Percentiles rank a stretch among this genome's conserved stretches.
Conservation (phyloP, 257 asterid genomes). For the Lantana camara region DNA sequence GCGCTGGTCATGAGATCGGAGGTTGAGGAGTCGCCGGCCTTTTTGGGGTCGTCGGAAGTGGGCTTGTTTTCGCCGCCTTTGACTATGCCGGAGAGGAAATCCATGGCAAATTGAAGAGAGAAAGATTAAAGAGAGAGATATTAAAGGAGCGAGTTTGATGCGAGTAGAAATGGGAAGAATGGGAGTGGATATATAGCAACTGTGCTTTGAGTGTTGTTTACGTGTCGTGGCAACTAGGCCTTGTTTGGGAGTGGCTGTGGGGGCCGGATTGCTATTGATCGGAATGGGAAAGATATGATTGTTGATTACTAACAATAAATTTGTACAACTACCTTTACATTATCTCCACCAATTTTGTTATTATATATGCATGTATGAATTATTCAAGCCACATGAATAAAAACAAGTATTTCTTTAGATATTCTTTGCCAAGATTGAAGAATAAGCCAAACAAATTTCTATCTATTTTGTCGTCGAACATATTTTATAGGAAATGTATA, state of each 20-base stretch:
- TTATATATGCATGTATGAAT: too few species aligned
- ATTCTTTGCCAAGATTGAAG: too few species aligned
- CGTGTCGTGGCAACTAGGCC: slow-evolving; percentile 21
- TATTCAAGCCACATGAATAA: too few species aligned
- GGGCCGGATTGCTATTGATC: neutral
- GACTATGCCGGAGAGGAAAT: slow-evolving; percentile 35
- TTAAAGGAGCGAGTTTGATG: neutral
- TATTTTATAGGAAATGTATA: too few species aligned
- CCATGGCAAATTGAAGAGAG: slow-evolving; percentile 23
- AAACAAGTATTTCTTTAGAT: too few species aligned
- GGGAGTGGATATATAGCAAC: slow-evolving; percentile 27
- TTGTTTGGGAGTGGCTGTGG: slow-evolving; percentile 17
- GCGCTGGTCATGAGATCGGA: slow-evolving; percentile 43
- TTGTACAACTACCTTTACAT: too few species aligned
- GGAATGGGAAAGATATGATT: neutral
- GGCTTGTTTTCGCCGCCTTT: slow-evolving; percentile 36
- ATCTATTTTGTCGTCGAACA: too few species aligned
- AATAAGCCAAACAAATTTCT: too few species aligned
- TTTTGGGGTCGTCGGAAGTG: slow-evolving; percentile 24
- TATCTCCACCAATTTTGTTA: too few species aligned
- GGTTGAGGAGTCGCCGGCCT: slow-evolving; percentile 28
- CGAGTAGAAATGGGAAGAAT: neutral
- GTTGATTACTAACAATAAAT: neutral
- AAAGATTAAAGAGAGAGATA: neutral
- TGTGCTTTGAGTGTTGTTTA: neutral